A percentile compares a stretch with the other conserved stretches of the same genome.
Conservation (phyloP, 192 early-diverging fungal species). For the Coemansia sp. region DNA sequence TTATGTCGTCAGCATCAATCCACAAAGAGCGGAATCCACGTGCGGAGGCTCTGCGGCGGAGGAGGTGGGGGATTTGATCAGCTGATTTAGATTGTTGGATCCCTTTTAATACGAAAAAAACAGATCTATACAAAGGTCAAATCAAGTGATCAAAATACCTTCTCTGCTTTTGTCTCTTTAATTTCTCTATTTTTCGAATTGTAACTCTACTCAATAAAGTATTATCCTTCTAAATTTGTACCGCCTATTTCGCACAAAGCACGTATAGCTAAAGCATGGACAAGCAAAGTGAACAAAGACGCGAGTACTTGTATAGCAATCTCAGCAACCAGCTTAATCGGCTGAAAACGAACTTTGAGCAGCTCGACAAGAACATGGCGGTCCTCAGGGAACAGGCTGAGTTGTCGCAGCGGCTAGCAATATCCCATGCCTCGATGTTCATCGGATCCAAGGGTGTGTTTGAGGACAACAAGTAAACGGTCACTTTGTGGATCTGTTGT, state of each 20-base stretch:
- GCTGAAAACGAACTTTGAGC: conserved; percentile 49
- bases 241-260: background rate
- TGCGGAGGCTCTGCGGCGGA: too few species aligned
- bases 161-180: background rate
- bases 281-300: conserved; percentile 34
- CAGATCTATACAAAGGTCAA: too few species aligned
- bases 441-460: conserved; percentile 50
- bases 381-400: conserved; percentile 41
- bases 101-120: too few species aligned
- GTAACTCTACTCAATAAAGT: background rate
- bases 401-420: conserved; percentile 37
- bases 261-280: conserved; percentile 15
- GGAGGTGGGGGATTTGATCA: too few species aligned
- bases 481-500: too few species aligned
- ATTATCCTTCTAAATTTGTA: background rate
- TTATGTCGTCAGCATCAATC: too few species aligned
- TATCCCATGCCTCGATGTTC: conserved; percentile 50
- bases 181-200: background rate
- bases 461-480: conserved; percentile 3
- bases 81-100: too few species aligned
- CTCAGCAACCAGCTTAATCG: conserved; percentile 46
- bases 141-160: background rate
- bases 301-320: conserved; percentile 46
- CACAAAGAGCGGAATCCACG: background rate
- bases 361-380: conserved; percentile 32